These are phyloP conservation scores for Fusarium austroafricanum DNA, from an alignment of 2,329 filamentous ascomycete genomes.

Conservation along the genomic window DNA sequence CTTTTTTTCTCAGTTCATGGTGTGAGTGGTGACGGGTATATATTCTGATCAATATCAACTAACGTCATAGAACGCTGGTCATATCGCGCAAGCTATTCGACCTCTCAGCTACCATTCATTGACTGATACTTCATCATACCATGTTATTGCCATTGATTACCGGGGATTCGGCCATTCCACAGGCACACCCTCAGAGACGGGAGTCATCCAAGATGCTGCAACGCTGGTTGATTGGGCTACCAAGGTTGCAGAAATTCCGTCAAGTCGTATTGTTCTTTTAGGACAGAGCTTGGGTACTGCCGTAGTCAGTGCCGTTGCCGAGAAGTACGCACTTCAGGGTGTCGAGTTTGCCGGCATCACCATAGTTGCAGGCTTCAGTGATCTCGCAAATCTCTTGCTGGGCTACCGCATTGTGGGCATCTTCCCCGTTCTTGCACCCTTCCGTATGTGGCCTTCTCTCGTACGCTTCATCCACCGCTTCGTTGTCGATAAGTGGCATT, in stretches of 20 bases:
- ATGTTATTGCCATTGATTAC: slow-evolving; percentile 91
- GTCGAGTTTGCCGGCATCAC: slow-evolving; percentile 83
- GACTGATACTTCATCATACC: slow-evolving; percentile 77
- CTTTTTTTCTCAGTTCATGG: slow-evolving; percentile 65
- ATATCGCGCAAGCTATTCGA: slow-evolving; percentile 81
- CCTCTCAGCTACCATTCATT: slow-evolving; percentile 82
- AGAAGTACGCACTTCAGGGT: slow-evolving; percentile 71
- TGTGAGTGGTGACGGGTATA: slow-evolving; percentile 56
- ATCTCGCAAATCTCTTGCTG: slow-evolving; percentile 76
- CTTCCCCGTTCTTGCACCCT: slow-evolving; percentile 81
- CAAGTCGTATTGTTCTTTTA: slow-evolving; percentile 80
- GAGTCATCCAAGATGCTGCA: slow-evolving; percentile 82
- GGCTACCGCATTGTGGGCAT: slow-evolving; percentile 83
- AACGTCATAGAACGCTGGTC: slow-evolving; percentile 78
- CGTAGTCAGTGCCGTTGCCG: slow-evolving; percentile 78
- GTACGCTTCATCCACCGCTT: slow-evolving; percentile 69
- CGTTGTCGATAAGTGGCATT: slow-evolving; percentile 86
- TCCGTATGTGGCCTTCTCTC: slow-evolving; percentile 74
- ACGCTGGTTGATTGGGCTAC: slow-evolving; percentile 80
- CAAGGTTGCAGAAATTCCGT: slow-evolving; percentile 70
- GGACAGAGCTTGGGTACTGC: slow-evolving; percentile 93
- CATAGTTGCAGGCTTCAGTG: slow-evolving; percentile 83
- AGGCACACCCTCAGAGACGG: slow-evolving; percentile 82
- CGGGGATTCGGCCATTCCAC: slow-evolving; percentile 87
- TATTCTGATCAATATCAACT: slow-evolving; percentile 16